Evolutionary conservation across 371 early-diverging fungal genomes (phyloP).

Genomic region (Lichtheimia ornata): DNA sequence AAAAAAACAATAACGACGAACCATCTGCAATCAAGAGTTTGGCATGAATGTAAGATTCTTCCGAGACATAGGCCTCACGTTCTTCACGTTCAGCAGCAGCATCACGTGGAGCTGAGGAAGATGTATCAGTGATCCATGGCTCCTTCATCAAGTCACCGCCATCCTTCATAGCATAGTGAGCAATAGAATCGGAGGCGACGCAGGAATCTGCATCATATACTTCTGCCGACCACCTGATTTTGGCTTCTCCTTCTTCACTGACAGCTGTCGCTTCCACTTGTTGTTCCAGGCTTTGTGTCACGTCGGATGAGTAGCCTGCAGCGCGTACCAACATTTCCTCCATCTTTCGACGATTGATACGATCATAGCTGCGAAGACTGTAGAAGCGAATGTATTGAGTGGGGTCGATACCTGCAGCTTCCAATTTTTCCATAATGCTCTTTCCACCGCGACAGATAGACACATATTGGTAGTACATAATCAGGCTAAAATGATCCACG

Average conservation of each 20-base stretch:
- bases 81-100: conserved; percentile 27
- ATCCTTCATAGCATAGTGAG: conserved; percentile 25
- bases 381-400: conserved; percentile 74
- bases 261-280: conserved; percentile 39
- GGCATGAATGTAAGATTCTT: conserved; percentile 91
- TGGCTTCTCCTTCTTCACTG: conserved; percentile 14
- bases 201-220: conserved; percentile 29
- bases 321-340: conserved; percentile 35
- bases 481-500: conserved; percentile 34
- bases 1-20: background rate
- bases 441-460: conserved; percentile 73
- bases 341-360: conserved; percentile 44
- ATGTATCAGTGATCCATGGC: conserved; percentile 22
- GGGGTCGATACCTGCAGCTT: conserved; percentile 57
- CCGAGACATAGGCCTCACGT: conserved; percentile 67
- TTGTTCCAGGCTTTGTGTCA: conserved; percentile 25
- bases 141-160: conserved; percentile 19
- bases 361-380: conserved; percentile 70
- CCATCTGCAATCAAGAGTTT: conserved; percentile 93
- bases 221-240: conserved; percentile 11
- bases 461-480: conserved; percentile 77
- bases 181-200: conserved; percentile 32
- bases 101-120: conserved; percentile 3
- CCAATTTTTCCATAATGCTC: conserved; percentile 60
- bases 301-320: conserved; percentile 35